phyloP scores from a whole-genome alignment of 2,329 filamentous ascomycete species.

The Hymenoscyphus fraxineus region DNA sequence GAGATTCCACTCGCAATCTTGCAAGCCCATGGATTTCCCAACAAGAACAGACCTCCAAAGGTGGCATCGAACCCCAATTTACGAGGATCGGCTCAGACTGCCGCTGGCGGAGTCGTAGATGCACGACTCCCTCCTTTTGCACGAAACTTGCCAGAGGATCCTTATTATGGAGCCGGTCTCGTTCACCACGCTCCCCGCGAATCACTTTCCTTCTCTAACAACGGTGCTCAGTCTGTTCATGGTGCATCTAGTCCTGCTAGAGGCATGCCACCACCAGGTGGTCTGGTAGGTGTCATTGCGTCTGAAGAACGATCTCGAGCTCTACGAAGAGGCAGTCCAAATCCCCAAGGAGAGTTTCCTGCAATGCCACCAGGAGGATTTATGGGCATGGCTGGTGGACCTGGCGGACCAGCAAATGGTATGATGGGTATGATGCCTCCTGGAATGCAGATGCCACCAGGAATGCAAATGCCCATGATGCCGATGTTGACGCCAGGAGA shows the following conservation, averaged over 20 bases:
- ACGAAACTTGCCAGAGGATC: slow-evolving; percentile 75
- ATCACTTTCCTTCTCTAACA: slow-evolving; percentile 62
- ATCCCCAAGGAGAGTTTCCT: slow-evolving; percentile 50
- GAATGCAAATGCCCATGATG: slow-evolving; percentile 34
- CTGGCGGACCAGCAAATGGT: slow-evolving; percentile 25
- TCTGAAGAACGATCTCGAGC: slow-evolving; percentile 77
- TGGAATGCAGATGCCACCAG: slow-evolving; percentile 31
- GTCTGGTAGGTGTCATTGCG: slow-evolving; percentile 83
- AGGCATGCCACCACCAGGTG: slow-evolving; percentile 63
- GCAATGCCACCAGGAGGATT: slow-evolving; percentile 27
- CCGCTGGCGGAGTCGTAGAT: slow-evolving; percentile 47
- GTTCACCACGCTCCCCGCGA: slow-evolving; percentile 71
- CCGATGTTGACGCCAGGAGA: slow-evolving; percentile 52
- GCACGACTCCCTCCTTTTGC: slow-evolving; percentile 72
- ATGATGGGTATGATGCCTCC: slow-evolving; percentile 30
- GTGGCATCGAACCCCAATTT: slow-evolving; percentile 70
- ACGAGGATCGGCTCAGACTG: slow-evolving; percentile 56
- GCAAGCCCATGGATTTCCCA: slow-evolving; percentile 84
- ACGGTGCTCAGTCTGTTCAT: slow-evolving; percentile 46
- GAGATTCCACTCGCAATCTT: slow-evolving; percentile 84
- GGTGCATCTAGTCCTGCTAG: slow-evolving; percentile 29
- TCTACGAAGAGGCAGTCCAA: slow-evolving; percentile 73
- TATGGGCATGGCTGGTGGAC: slow-evolving; percentile 33
- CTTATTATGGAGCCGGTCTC: slow-evolving; percentile 75
- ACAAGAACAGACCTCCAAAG: slow-evolving; percentile 68